phyloP scores from a whole-genome alignment of 768 basidiomycete species.

The Kwoniella sp. region DNA sequence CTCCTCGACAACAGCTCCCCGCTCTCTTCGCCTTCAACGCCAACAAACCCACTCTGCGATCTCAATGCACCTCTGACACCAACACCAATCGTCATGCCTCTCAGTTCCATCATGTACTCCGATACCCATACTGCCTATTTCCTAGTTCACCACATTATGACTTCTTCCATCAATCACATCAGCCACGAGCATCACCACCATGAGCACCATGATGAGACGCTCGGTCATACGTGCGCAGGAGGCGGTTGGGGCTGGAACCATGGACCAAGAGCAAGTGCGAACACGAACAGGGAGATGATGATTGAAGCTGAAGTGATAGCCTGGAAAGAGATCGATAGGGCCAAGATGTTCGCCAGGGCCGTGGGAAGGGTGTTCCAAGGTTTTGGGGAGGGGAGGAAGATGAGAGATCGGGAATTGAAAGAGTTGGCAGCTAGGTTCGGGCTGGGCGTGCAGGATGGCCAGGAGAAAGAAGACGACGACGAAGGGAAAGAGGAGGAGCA shows the following conservation, averaged over 20 bases:
- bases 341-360: slow-evolving; percentile 29
- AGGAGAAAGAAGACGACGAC: background rate
- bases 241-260: background rate
- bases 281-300: slow-evolving; percentile 4
- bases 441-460: slow-evolving; percentile 11
- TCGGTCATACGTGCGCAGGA: background rate
- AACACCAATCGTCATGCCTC: slow-evolving; percentile 31
- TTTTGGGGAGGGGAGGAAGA: slow-evolving; percentile 4
- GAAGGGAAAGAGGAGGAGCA: background rate
- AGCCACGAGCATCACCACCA: slow-evolving; percentile 1
- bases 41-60: slow-evolving; percentile 6
- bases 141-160: slow-evolving; percentile 39
- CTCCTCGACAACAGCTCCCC: slow-evolving; percentile 5
- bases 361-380: slow-evolving; percentile 35
- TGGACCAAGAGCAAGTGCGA: background rate
- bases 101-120: slow-evolving; percentile 31
- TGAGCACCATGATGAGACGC: background rate
- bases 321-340: slow-evolving; percentile 40
- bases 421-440: slow-evolving; percentile 29
- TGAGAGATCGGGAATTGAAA: slow-evolving; percentile 25
- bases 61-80: slow-evolving; percentile 9
- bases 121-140: slow-evolving; percentile 39
- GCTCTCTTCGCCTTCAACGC: slow-evolving; percentile 22
- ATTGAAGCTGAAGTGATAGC: slow-evolving; percentile 38
- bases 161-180: background rate